Evolutionary conservation across 2,329 filamentous ascomycete species (phyloP), one percentile per base, ranked within the genome.

Genomic region (Beauveria asiatica): DNA sequence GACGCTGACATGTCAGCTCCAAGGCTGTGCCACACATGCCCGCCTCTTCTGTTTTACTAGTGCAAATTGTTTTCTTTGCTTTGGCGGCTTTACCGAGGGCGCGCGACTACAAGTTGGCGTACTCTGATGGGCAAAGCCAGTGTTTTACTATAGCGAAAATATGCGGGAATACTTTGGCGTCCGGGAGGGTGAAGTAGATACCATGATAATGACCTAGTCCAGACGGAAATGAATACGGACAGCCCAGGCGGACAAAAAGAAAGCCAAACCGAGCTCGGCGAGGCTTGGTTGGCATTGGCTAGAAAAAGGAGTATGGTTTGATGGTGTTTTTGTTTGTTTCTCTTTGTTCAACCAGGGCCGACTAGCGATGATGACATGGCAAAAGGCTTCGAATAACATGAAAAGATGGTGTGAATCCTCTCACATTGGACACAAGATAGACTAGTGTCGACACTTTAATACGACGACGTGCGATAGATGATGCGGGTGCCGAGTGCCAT

Each of bases 131-230:
- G n/a, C 6, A 23, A 9, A 27, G 53, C 23, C 37, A 58, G 17
- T 58, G 56, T 51, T 30, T 50, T 51, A 58, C 16, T 51, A 58
- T 58, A 58, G 56, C 56, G 56, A 51, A 42, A 57, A 58, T 30
- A 8, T 50, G 56, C 19, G 30, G 56, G 37, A 51, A 33, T 58
- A 11, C 17, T 58, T 58, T 58, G 45, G 56, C 56, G 56, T 58
- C 56, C 11, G 37, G 56, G 19, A 53, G 21, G 25, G 39, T 41
- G 37, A 33, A 50, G 25, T 52, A 42, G 41, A 59, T 59, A 59
- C 49, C n/a, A 59, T 52, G 39, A 52, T 59, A 39, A 59, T 52
- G 48, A 44, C 45, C 9, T 30, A 16, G 44, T 49, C 33, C 45
- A 44, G 55, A 57, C 21, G 9, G 48, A n/a, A 16, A 59, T 37